phyloP scores from a whole-genome alignment of 2,329 filamentous ascomycete species.

The Corniculantispora saksenae region DNA sequence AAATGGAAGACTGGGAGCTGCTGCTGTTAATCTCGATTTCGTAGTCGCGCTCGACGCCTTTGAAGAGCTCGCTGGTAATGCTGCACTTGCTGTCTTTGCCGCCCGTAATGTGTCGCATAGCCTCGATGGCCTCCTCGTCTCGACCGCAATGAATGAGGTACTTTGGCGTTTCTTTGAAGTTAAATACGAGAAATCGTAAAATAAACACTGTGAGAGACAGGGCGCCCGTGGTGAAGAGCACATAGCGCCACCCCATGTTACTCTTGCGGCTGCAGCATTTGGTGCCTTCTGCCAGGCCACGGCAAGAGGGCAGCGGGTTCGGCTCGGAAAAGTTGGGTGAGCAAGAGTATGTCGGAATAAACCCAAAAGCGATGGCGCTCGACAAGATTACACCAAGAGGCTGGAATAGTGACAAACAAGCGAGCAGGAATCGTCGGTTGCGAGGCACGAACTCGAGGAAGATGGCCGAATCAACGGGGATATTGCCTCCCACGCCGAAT shows the following conservation, averaged over 20 bases:
- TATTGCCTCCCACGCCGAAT: constrained; percentile 55
- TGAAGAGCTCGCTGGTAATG: constrained; percentile 40
- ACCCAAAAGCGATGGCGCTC: constrained; percentile 53
- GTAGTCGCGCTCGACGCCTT: constrained; percentile 28
- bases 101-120: constrained; percentile 48
- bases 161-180: constrained; percentile 49
- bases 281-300: constrained; percentile 28
- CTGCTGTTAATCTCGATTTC: constrained; percentile 21
- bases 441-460: constrained; percentile 56
- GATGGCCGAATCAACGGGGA: constrained; percentile 57
- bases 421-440: constrained; percentile 52
- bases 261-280: constrained; percentile 39
- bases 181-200: constrained; percentile 48
- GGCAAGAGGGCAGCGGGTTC: constrained; percentile 45
- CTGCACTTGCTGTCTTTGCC: constrained; percentile 37
- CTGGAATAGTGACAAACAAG: constrained; percentile 55
- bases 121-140: constrained; percentile 48
- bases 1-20: constrained; percentile 23
- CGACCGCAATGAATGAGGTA: constrained; percentile 45
- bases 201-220: constrained; percentile 46
- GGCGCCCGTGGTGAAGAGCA: constrained; percentile 45
- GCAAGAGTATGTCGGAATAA: constrained; percentile 53
- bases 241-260: constrained; percentile 55
- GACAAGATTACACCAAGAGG: constrained; percentile 55
- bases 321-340: constrained; percentile 50